Evolutionary conservation across 2,329 filamentous ascomycete species (phyloP).

Genomic region (Cercospora canescens): DNA sequence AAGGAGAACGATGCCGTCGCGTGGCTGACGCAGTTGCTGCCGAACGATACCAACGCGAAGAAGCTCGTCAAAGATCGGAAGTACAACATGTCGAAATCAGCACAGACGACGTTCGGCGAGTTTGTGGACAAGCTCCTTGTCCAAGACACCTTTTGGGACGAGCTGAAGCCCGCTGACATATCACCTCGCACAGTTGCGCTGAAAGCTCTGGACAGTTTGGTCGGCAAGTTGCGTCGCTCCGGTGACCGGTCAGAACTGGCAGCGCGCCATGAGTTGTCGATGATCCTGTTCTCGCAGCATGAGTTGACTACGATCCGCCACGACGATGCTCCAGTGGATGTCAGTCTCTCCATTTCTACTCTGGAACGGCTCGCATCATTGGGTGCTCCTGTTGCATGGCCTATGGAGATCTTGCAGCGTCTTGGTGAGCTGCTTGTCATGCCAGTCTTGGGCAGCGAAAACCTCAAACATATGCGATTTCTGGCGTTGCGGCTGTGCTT

Average conservation of each 20-base stretch:
- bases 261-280: conserved; percentile 24
- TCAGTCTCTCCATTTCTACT: conserved; percentile 48
- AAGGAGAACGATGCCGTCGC: conserved; percentile 22
- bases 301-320: conserved; percentile 14
- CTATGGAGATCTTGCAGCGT: conserved; percentile 20
- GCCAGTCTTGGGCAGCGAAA: conserved; percentile 13
- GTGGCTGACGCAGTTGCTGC: conserved; percentile 58
- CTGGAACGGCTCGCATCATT: conserved; percentile 35
- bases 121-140: conserved; percentile 47
- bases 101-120: conserved; percentile 56
- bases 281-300: conserved; percentile 19
- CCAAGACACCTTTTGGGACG: conserved; percentile 61
- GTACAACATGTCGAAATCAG: conserved; percentile 68
- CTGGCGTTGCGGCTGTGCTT: conserved; percentile 70
- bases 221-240: conserved; percentile 48
- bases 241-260: conserved; percentile 54
- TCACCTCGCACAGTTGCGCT: conserved; percentile 66
- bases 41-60: conserved; percentile 47
- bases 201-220: conserved; percentile 61
- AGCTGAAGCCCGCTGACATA: conserved; percentile 50
- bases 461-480: conserved; percentile 27
- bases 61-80: conserved; percentile 63
- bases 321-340: conserved; percentile 43
- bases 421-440: conserved; percentile 21
- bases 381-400: conserved; percentile 28